Base-by-base conservation (phyloP, 371 early-diverging fungal species). In the Mortierella sp. region DNA sequence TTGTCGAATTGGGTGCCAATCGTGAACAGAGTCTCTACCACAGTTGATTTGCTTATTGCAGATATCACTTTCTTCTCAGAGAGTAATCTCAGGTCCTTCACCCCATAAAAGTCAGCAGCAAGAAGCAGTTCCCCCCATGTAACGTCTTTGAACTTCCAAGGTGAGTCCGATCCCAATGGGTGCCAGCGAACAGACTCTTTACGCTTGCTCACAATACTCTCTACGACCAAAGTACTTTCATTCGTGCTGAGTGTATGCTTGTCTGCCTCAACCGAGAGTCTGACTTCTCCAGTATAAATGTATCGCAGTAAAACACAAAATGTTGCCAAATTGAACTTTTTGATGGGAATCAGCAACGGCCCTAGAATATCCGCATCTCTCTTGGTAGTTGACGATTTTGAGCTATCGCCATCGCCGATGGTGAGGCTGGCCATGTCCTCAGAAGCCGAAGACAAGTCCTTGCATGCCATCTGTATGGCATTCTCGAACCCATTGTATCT, bases 211-310 rank as follows among this genome's bases (percentile, higher is more conserved):
- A 34, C 8, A 35, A 34, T n/a, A 23, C 35, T 22, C 22, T 62
- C 12, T 29, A 23, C 15, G 6, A 17, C 28, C 5, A 31, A 29
- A 19, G 17, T 19, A 17, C 29, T 23, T 13, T 34, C n/a, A 13
- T 10, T 54, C 19, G 8, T 45, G 26, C 55, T 61, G 28, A 55
- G 15, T 10, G 55, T 62, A 26, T 51, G 59, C 10, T 28, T 60
- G 49, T 37, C 23, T 2, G 35, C 10, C 8, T 68, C 62, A 22
- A 59, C 34, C 2, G 55, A 43, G 17, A 60, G 56, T 0, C 54
- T 6, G 54, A 71, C 15, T 5, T 42, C 32, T 0, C 54, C 72
- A 8, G 54, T 71, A 40, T 71, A 71, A 47, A 71, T 43, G 32
- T 53, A 71, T 17, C 51, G 34, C 5, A 65, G 45, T 4, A 71